Evolutionary conservation across 164 flowering plant species (phyloP).

Genomic region (Stephania japonica): DNA sequence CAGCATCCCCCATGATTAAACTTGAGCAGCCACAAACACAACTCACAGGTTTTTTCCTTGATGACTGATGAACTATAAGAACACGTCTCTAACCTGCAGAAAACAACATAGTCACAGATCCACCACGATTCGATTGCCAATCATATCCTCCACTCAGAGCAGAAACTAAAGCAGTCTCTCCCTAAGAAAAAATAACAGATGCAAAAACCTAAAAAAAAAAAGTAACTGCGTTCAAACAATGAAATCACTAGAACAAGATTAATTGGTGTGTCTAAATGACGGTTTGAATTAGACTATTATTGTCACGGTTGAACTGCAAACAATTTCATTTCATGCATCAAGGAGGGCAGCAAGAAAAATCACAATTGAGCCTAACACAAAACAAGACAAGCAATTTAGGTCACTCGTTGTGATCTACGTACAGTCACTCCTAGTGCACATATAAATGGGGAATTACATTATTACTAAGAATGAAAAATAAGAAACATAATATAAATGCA

Average conservation of each 20-base stretch:
- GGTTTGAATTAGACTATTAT: background rate
- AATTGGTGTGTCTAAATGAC: background rate
- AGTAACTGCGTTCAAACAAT: background rate
- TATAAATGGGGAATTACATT: too few relatives aligned
- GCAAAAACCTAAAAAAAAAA: background rate
- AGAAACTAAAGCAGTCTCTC: background rate
- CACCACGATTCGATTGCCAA: background rate
- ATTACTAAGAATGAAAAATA: background rate
- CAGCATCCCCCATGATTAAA: constrained; percentile 59
- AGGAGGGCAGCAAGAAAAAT: too few relatives aligned
- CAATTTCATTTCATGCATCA: too few relatives aligned
- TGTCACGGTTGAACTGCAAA: too few relatives aligned
- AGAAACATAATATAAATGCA: too few relatives aligned
- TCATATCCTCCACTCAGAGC: background rate
- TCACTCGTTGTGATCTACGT: too few relatives aligned
- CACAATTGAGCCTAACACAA: background rate
- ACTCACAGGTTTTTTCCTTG: background rate
- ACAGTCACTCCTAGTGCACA: too few relatives aligned
- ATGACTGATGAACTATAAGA: background rate
- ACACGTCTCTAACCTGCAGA: background rate
- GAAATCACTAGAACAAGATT: background rate
- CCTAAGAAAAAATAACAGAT: background rate
- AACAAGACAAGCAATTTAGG: background rate
- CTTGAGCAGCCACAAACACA: background rate
- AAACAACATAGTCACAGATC: background rate